Evolutionary conservation across 352 stramenopile genomes (phyloP).

Genomic region (Halophytophthora batemanensis): DNA sequence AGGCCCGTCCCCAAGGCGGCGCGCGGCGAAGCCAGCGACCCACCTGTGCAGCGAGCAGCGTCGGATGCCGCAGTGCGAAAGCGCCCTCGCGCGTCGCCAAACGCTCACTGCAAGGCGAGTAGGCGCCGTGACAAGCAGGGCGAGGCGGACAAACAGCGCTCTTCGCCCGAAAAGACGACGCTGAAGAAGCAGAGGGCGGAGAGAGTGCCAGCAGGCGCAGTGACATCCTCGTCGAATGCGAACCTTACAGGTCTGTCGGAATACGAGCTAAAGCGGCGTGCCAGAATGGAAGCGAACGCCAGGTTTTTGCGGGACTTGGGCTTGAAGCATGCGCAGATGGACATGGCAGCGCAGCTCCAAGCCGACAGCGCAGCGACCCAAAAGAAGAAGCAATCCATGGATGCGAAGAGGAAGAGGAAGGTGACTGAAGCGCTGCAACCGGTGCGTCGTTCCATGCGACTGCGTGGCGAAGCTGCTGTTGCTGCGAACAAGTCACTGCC

Average conservation of each 20-base stretch:
- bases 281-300: slow-evolving; percentile 40
- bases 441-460: slow-evolving; percentile 30
- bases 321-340: slow-evolving; percentile 25
- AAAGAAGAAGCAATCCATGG: slow-evolving; percentile 5
- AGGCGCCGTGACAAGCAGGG: too few species aligned
- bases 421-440: slow-evolving; percentile 5
- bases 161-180: neutral
- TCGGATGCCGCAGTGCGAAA: neutral
- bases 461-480: slow-evolving; percentile 22
- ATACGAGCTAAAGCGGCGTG: slow-evolving; percentile 43
- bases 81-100: slow-evolving; percentile 1
- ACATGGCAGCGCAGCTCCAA: slow-evolving; percentile 16
- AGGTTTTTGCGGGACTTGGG: slow-evolving; percentile 43
- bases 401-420: slow-evolving; percentile 6
- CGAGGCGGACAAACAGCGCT: too few species aligned
- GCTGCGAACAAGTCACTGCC: neutral
- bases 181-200: neutral
- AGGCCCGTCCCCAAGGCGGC: slow-evolving; percentile 14
- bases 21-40: neutral
- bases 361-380: neutral
- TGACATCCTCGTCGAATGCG: neutral
- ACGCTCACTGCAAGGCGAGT: neutral
- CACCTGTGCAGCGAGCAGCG: neutral
- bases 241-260: slow-evolving; percentile 20
- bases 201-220: neutral